These are phyloP conservation scores for Flaveria linearis DNA, from an alignment of 129 eudicot genomes.

Conservation along the genomic window DNA sequence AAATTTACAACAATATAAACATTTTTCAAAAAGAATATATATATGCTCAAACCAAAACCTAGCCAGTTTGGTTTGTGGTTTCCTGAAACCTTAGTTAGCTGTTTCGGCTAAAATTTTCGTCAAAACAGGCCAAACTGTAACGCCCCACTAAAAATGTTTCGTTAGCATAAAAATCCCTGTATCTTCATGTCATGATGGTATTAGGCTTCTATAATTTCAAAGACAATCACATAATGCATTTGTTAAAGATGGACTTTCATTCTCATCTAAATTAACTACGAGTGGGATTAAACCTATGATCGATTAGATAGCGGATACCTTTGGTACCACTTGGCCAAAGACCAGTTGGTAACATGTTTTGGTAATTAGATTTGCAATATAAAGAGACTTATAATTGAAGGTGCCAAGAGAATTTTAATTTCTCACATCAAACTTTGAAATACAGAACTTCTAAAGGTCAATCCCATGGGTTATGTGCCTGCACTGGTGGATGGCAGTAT, in stretches of 20 bases:
- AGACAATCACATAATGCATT: too few species aligned
- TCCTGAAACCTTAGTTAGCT: background rate
- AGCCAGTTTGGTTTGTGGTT: background rate
- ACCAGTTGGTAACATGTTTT: background rate
- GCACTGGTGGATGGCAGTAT: slow-evolving; percentile 68
- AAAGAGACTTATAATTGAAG: background rate
- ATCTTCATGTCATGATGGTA: too few species aligned
- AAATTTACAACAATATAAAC: too few species aligned
- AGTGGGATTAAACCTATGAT: background rate
- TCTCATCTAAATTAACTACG: background rate
- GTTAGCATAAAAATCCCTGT: background rate
- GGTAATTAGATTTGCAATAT: background rate
- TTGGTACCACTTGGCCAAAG: background rate
- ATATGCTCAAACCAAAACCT: background rate
- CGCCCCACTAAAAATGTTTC: background rate
- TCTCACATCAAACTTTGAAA: background rate
- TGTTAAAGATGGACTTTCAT: background rate
- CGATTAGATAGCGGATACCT: background rate
- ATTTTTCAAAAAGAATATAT: too few species aligned
- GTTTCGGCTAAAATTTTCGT: background rate
- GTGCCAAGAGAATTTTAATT: background rate
- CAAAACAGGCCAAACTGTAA: background rate
- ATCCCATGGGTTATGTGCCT: slow-evolving; percentile 84
- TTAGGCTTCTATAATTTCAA: too few species aligned
- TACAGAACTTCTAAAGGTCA: slow-evolving; percentile 73